Evolutionary conservation across 139 green algal genomes (phyloP).

Genomic region (Pseudopediastrum boryanum): DNA sequence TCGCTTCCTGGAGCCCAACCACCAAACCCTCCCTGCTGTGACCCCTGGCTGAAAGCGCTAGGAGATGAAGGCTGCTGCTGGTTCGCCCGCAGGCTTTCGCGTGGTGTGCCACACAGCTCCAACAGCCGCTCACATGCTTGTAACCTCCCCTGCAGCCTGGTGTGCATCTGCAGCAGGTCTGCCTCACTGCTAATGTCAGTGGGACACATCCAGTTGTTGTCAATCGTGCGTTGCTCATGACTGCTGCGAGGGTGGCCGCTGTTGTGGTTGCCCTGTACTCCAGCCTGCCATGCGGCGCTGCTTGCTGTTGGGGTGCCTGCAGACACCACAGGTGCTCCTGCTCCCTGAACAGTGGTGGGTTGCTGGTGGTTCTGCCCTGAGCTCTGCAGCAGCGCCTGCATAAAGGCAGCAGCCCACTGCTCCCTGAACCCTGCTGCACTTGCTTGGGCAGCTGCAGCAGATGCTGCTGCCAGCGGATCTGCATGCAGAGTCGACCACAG

Average conservation of each 20-base stretch:
- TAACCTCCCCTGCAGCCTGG: constrained; percentile 20
- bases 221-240: constrained; percentile 8
- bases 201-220: constrained; percentile 21
- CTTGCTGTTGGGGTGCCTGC: neutral
- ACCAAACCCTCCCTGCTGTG: neutral
- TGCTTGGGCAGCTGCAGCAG: neutral
- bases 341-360: neutral
- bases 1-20: constrained; percentile 4
- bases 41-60: constrained; percentile 19
- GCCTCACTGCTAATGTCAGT: constrained; percentile 7
- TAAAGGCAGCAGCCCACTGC: neutral
- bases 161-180: constrained; percentile 20
- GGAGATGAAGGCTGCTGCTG: too few species aligned
- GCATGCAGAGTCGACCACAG: too few species aligned
- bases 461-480: neutral
- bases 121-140: constrained; percentile 18
- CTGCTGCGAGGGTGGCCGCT: neutral
- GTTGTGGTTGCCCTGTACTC: neutral
- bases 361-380: neutral
- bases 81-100: too few species aligned
- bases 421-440: neutral
- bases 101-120: constrained; percentile 7
- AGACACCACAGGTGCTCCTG: constrained; percentile 13
- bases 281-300: neutral
- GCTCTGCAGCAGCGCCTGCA: neutral